Evolutionary conservation across 2,329 filamentous ascomycete genomes (phyloP).

Genomic region (Cytospora piceicola): DNA sequence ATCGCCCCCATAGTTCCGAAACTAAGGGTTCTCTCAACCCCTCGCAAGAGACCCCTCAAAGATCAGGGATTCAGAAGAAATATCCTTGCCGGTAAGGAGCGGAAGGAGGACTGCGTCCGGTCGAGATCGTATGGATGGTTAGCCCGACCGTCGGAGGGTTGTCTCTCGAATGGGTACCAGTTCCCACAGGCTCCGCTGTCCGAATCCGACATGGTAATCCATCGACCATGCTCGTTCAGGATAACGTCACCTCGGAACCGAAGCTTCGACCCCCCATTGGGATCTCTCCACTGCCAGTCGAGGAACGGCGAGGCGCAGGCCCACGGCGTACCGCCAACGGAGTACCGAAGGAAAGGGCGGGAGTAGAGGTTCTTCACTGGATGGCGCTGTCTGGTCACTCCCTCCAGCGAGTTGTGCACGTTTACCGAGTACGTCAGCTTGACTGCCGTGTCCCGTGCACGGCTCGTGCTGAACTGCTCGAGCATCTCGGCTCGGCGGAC

Average conservation of each 20-base stretch:
- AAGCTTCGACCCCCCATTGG: no score
- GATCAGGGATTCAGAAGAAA: not conserved
- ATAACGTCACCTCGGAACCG: not conserved
- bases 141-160: not conserved
- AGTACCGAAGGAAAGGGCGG: not conserved
- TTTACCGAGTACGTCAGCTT: not conserved
- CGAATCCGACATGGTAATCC: not conserved
- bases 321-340: not conserved
- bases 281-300: not conserved
- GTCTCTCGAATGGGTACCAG: not conserved
- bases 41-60: not conserved
- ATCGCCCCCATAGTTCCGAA: not conserved
- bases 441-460: not conserved
- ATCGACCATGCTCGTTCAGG: not conserved
- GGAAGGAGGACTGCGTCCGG: not conserved
- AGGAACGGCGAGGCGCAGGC: slow-evolving; percentile 8
- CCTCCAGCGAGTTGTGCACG: not conserved
- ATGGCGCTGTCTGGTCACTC: not conserved
- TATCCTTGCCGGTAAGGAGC: not conserved
- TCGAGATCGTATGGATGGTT: slow-evolving; percentile 3
- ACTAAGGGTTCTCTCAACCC: not conserved
- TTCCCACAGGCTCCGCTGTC: not conserved
- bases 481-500: slow-evolving; percentile 3
- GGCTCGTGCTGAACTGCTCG: not conserved
- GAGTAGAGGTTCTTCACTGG: slow-evolving; percentile 8